These are phyloP conservation scores for Boletus vermiculosoides DNA, from an alignment of 768 basidiomycete species.

Conservation along the genomic window DNA sequence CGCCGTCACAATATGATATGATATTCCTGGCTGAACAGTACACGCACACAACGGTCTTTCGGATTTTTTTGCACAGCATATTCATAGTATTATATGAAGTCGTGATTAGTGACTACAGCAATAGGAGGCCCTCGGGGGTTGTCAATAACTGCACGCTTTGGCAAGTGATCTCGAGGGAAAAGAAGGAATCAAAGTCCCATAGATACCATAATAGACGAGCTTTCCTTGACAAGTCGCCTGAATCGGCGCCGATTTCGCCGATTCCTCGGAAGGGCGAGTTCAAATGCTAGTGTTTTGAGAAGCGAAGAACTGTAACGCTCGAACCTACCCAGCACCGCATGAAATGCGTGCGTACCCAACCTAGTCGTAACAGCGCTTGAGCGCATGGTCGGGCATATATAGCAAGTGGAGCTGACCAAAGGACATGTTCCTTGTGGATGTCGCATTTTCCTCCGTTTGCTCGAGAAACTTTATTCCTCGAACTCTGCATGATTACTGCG, in stretches of 20 bases:
- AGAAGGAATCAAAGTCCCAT: slow-evolving; percentile 19
- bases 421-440: slow-evolving; percentile 49
- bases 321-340: slow-evolving; percentile 55
- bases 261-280: slow-evolving; percentile 48
- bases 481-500: slow-evolving; percentile 48
- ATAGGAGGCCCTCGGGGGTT: neutral
- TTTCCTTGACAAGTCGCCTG: slow-evolving; percentile 41
- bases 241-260: slow-evolving; percentile 46
- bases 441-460: slow-evolving; percentile 39
- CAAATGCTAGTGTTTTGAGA: slow-evolving; percentile 48
- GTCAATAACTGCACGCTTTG: neutral
- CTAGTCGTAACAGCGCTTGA: slow-evolving; percentile 37
- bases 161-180: neutral
- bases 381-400: neutral
- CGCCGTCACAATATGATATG: neutral
- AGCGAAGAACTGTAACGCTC: slow-evolving; percentile 46
- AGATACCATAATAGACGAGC: slow-evolving; percentile 18
- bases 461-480: slow-evolving; percentile 40
- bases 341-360: slow-evolving; percentile 82
- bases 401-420: slow-evolving; percentile 52
- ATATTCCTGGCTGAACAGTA: neutral
- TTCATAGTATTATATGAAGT: neutral
- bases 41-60: neutral
- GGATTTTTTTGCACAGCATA: neutral
- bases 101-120: neutral